Base-by-base conservation (phyloP, 768 basidiomycete species). In the Russula vinacea region DNA sequence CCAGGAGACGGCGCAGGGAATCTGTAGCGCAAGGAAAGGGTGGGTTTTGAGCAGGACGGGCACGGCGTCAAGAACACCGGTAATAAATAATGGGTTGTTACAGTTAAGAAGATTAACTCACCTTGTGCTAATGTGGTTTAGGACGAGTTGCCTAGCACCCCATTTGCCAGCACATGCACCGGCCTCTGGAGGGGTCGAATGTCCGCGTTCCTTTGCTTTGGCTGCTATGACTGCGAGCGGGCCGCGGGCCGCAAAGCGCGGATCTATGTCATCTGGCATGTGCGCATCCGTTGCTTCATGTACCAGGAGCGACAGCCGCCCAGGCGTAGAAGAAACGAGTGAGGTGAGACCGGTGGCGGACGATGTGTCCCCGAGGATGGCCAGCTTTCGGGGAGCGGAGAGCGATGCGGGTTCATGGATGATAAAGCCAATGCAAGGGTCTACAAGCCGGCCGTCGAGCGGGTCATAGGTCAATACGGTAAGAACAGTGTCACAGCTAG, bases 231-330 rank as follows among this genome's bases (percentile, higher is more conserved):
- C 76, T 59, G 74, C 8, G 68, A 69, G 56, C 74, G 77, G 55
- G 76, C 75, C 2, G 73, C 75, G 32, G 76, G 76, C 58, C 80
- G 78, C 58, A 72, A 79, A 35, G 81, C 75, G 39, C 75, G 77
- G 74, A 71, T 86, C 85, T 60, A 88, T 79, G 54, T 77, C 69
- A 2, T 64, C 71, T 0, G 88, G 85, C 42, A 94, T 83, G 67
- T 80, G 81, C 0, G 87, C 85, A 70, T 94, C 91, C 2, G 90
- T 92, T 1, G 87, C 84, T 74, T 94, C 92, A 73, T 94, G 93
- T n/a, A 94, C 78, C 22, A 94, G 79, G n/a, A 94, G 78, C 33
- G 86, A 83, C 0, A 76, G 65, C 5, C 69, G 66, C 0, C 56
- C 62, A 6, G 59, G 67, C 14, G 53, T 26, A 33, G 68, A 51